Conservation (phyloP, 441 rosid species). For the Adansonia grandidieri region DNA sequence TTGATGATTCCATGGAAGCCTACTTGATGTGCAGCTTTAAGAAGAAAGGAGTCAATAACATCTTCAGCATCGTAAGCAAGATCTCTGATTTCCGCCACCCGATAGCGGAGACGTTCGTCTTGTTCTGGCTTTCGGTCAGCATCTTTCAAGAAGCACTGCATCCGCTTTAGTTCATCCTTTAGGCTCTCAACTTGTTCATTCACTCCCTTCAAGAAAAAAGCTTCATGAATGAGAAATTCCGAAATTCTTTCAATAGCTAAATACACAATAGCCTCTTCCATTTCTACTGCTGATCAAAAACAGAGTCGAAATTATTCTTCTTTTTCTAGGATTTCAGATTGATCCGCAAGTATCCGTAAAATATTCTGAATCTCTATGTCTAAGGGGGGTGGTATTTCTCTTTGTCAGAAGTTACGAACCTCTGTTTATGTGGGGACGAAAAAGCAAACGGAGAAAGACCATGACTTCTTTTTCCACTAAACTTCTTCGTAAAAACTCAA, state of each 20-base stretch:
- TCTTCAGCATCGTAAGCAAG: slow-evolving; percentile 31
- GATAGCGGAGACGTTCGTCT: background rate
- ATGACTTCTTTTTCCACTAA: no score
- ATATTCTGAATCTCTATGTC: no score
- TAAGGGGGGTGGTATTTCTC: no score
- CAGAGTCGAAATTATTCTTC: no score
- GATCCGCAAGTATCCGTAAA: no score
- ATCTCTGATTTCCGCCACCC: slow-evolving; percentile 28
- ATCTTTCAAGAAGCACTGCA: slow-evolving; percentile 24
- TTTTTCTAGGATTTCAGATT: no score
- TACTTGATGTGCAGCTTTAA: background rate
- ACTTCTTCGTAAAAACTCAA: no score
- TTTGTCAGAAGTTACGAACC: no score
- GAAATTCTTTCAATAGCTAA: slow-evolving; percentile 7
- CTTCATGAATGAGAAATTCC: slow-evolving; percentile 26
- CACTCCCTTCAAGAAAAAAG: slow-evolving; percentile 14
- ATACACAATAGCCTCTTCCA: slow-evolving; percentile 29
- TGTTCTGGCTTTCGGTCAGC: slow-evolving; percentile 17
- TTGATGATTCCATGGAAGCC: background rate
- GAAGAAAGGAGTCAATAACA: slow-evolving; percentile 16
- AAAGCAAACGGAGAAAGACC: no score
- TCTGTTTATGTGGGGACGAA: no score
- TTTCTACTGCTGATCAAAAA: background rate
- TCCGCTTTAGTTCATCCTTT: slow-evolving; percentile 26
- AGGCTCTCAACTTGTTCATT: slow-evolving; percentile 8